Evolutionary conservation across 192 early-diverging fungal genomes (phyloP), one percentile per base, ranked within the genome.

Genomic region (Podochytrium sp.): DNA sequence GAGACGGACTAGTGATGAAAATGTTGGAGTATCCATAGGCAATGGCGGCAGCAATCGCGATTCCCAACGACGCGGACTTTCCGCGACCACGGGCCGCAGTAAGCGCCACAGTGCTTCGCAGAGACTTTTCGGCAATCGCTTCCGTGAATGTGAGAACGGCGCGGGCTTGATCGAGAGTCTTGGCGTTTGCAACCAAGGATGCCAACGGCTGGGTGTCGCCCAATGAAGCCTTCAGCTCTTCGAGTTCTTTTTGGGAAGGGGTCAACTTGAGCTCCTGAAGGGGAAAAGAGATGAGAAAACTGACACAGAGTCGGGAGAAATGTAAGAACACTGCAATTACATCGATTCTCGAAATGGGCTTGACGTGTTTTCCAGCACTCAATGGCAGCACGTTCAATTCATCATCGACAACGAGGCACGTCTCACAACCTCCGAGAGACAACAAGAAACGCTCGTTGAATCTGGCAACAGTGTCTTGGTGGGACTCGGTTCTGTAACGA

Each of bases 21-120:
- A 99, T 96, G 81, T 99, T 99, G 65, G 94, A 95, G 82, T 99
- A 99, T 37, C 97, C 97, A 81, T 96, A 97, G 0, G 96, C 93
- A n/a, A 99, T 86, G 16, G 97, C 97, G 1, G 94, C 90, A 20
- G 95, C 95, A 76, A 99, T 93, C 23, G 95, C 87, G 50, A 99
- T 88, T 12, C 97, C 97, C 39, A 99, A 86, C 1, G 96, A 91
- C 0, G 97, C 97, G 1, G 96, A 98, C 83, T 99, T 99, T 74
- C 97, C 97, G 63, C 97, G 91, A 69, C 97, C 97, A 84, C 97
- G 94, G 6, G 92, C 86, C 16, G 97, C 97, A 0, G 97, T 99
- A 72, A 99, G 83, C 3, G 94, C 86, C 29, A 99, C 96, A 0
- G 96, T 98, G 43, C 89, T 90, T 50, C 93, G 90, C 47, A 99